phyloP scores from a whole-genome alignment of 441 rosid genomes.

The Populus hybrid region DNA sequence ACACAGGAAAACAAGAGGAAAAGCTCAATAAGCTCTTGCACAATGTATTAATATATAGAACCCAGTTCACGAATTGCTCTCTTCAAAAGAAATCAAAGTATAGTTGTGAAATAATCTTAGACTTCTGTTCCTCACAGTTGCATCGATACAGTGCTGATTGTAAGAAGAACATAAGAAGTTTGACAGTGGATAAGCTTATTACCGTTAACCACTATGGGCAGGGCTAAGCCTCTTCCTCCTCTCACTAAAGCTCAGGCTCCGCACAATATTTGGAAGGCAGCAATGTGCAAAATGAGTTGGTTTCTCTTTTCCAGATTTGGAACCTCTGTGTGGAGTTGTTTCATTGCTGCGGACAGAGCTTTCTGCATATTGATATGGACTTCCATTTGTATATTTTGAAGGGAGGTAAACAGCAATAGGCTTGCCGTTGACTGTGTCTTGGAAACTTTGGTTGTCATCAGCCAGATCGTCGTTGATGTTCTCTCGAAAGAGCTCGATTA shows the following conservation, averaged over 20 bases:
- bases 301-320: constrained; percentile 21
- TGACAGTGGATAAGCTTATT: background rate
- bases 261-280: constrained; percentile 50
- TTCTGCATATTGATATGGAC: constrained; percentile 19
- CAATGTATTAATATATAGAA: background rate
- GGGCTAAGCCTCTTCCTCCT: constrained; percentile 40
- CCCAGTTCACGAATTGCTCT: background rate
- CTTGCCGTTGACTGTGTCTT: constrained; percentile 16
- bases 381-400: constrained; percentile 12
- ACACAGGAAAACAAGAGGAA: background rate
- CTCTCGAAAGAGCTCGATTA: constrained; percentile 50
- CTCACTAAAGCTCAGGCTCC: constrained; percentile 45
- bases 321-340: constrained; percentile 17
- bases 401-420: constrained; percentile 12
- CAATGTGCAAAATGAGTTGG: constrained; percentile 30
- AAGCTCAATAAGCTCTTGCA: background rate
- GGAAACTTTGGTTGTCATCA: constrained; percentile 15
- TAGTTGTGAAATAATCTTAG: background rate
- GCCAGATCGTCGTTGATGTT: constrained; percentile 24
- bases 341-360: constrained; percentile 23
- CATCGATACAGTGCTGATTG: background rate
- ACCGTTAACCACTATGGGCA: constrained; percentile 5
- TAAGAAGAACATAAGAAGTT: background rate
- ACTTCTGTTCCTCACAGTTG: background rate
- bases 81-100: background rate